Base-by-base conservation (phyloP, 345 rosid species). In the Melaleuca alternifolia region DNA sequence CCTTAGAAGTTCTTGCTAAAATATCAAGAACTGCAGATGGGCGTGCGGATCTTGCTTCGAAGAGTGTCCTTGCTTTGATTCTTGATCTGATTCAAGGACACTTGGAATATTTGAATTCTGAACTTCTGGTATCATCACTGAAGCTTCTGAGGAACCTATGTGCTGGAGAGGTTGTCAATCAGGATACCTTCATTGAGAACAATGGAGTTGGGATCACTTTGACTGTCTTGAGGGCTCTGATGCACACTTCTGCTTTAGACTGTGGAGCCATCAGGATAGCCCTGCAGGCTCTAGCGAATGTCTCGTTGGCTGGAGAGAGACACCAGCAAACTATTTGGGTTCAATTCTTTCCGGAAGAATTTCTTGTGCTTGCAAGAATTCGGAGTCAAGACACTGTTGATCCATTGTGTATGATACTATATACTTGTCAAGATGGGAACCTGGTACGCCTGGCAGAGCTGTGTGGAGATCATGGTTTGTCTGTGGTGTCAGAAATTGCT, bases 111-210 rank as follows among this genome's bases (percentile, higher is more conserved):
- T 87, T 93, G 62, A 62, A 87, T 53, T 87, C 86, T 30, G 86
- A 87, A 51, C 86, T 85, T 51, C 92, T 94, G 14, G 15, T 65
- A 5, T 92, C 90, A 56, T 88, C 93, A 48, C 82, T 94, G 11
- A 97, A 93, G 85, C 91, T 97, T 88, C 92, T 93, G 41, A 92
- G 99, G 26, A 97, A 96, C 86, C 92, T 95, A 12, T 95, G 95
- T 85, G 98, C 98, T 7, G 97, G 98, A 18, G 97, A 94, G 52
- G 44, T 85, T 79, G 61, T 59, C 37, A 93, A 94, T 90, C 97
- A 95, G 90, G 84, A 90, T 83, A 86, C 89, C 24, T 97, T 96
- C 89, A 56, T 95, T 30, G 90, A 88, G 14, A 65, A 51, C 20
- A 59, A 88, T 56, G 98, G 98, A n/a, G 90, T 91, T n/a, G 86